phyloP scores from a whole-genome alignment of 2,329 filamentous ascomycete species.

The Scleromitrula shiraiana region DNA sequence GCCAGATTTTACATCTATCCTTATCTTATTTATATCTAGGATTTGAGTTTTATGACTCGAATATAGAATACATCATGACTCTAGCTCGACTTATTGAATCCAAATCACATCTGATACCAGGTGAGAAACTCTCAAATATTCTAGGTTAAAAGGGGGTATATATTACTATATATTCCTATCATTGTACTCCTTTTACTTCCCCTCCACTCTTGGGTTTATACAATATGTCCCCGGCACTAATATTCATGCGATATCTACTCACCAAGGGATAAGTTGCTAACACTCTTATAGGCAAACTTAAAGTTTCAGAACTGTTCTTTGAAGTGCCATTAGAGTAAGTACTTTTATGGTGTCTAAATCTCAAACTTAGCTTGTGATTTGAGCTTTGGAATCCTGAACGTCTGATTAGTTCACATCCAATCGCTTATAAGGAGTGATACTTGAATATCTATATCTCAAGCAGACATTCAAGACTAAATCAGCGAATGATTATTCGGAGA shows the following conservation, averaged over 20 bases:
- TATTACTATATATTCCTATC: background rate
- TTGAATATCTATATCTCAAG: too few species aligned
- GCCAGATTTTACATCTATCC: background rate
- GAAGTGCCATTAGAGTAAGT: conserved; percentile 74
- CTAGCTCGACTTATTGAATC: conserved; percentile 24
- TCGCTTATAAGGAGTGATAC: too few species aligned
- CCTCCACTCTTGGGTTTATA: background rate
- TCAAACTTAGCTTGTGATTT: conserved; percentile 37
- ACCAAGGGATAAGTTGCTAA: conserved; percentile 1
- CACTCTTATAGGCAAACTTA: conserved; percentile 54
- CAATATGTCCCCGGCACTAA: too few species aligned
- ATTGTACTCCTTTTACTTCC: background rate
- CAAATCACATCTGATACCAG: conserved; percentile 12
- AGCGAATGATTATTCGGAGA: too few species aligned
- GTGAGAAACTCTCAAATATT: conserved; percentile 1
- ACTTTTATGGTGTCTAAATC: conserved; percentile 55
- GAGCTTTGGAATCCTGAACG: too few species aligned
- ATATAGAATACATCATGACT: conserved; percentile 14
- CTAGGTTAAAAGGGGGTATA: too few species aligned
- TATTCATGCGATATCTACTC: too few species aligned
- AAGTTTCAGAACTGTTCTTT: conserved; percentile 78
- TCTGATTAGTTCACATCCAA: too few species aligned
- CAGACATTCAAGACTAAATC: too few species aligned
- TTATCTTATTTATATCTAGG: too few species aligned
- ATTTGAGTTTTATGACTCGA: background rate